Evolutionary conservation across 2,329 filamentous ascomycete species (phyloP), one percentile per base, ranked within the genome.

Genomic region (Sarocladiaceae sp.): DNA sequence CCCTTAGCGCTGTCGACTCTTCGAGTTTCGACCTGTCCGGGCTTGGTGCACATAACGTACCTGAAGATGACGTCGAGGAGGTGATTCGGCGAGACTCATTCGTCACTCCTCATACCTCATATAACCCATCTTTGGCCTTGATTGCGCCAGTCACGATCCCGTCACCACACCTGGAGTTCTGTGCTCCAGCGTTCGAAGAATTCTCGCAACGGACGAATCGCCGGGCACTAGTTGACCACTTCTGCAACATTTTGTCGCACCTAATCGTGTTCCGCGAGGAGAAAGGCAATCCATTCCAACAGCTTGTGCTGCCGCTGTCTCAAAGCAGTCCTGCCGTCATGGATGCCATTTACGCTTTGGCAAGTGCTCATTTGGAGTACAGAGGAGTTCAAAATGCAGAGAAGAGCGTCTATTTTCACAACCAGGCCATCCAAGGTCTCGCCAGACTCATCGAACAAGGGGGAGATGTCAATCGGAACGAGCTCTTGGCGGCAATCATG

Each of bases 321-420:
- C 71, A 76, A 47, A 70, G 63, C 39, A 82, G 79, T 59, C 70
- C 71, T 0, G 76, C 80, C 1, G 77, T 96, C 3, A 87, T 88
- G 66, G 90, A 94, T 62, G 90, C 91, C 10, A 87, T 97, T 54
- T 91, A 89, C 54, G 90, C 91, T 0, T 73, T 97, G 7, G 83
- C 90, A 1, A 88, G 87, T 53, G 93, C 91, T 54, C 94, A 96
- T 64, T 73, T 95, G 53, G 87, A 93, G 57, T 90, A 80, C 47
- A 70, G 79, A 23, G 79, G 78, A 2, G 68, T 80, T 5, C 67
- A 75, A 23, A 77, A 75, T 20, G 63, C 68, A 18, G 79, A 84
- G 58, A 78, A 76, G 58, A 82, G 80, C 31, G 65, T 83, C 1
- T 75, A 75, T 55, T 84, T 83, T 55, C 82, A 85, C 56, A 82